Conservation (phyloP, 495 filamentous ascomycete genomes). For the Xylaria cubensis region DNA sequence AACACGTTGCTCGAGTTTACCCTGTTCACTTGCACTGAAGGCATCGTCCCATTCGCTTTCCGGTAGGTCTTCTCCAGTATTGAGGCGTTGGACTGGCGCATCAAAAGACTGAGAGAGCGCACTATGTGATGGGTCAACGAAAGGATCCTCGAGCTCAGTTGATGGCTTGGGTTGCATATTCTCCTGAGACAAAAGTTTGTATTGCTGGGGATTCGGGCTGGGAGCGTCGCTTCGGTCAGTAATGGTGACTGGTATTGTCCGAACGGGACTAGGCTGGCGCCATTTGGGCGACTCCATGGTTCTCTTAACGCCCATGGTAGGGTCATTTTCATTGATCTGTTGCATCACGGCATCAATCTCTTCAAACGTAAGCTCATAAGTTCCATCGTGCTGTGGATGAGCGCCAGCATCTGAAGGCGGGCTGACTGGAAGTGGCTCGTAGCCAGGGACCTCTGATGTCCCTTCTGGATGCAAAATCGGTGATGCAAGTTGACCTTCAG, state of each 20-base stretch:
- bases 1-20: slow-evolving; percentile 73
- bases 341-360: slow-evolving; percentile 89
- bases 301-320: slow-evolving; percentile 73
- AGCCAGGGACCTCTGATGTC: slow-evolving; percentile 38
- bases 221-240: slow-evolving; percentile 71
- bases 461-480: slow-evolving; percentile 30
- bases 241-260: slow-evolving; percentile 42
- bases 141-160: slow-evolving; percentile 56
- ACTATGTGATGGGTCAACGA: slow-evolving; percentile 49
- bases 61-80: slow-evolving; percentile 67
- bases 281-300: slow-evolving; percentile 56
- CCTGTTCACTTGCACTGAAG: slow-evolving; percentile 80
- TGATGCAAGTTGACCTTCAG: slow-evolving; percentile 31
- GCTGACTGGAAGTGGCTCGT: slow-evolving; percentile 38
- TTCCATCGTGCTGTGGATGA: slow-evolving; percentile 29
- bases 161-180: slow-evolving; percentile 42
- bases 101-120: slow-evolving; percentile 48
- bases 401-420: slow-evolving; percentile 38
- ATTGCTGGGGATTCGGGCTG: slow-evolving; percentile 74
- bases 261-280: slow-evolving; percentile 50
- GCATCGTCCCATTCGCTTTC: slow-evolving; percentile 91
- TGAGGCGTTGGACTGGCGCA: slow-evolving; percentile 69
- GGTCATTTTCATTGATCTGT: slow-evolving; percentile 73
- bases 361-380: slow-evolving; percentile 66
- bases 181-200: slow-evolving; percentile 48